phyloP scores from a whole-genome alignment of 2,329 filamentous ascomycete species.

The Thielaviopsis musarum region DNA sequence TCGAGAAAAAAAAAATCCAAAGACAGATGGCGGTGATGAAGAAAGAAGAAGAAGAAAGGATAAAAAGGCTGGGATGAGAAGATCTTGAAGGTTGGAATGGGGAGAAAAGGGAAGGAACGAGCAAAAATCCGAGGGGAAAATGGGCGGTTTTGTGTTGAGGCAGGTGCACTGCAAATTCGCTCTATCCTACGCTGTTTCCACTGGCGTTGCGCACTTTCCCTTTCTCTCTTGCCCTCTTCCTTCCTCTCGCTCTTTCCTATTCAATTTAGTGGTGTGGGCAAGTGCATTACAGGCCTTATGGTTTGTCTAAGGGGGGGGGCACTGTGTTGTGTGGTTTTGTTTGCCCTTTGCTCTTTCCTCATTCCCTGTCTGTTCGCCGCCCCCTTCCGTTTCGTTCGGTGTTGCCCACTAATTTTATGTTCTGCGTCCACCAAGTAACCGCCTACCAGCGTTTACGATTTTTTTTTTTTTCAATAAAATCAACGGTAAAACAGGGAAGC shows the following conservation, averaged over 20 bases:
- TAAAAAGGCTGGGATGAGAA: background rate
- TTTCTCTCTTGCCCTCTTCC: background rate
- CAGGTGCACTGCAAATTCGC: constrained; percentile 1
- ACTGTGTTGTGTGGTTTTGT: no score
- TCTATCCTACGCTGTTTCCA: constrained; percentile 1
- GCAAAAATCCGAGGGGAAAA: constrained; percentile 9
- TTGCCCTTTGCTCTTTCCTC: background rate
- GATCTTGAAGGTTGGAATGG: constrained; percentile 1
- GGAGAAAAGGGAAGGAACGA: constrained; percentile 4
- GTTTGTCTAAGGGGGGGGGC: background rate
- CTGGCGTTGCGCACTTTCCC: constrained; percentile 1
- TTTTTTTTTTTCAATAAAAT: background rate
- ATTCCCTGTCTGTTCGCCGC: background rate
- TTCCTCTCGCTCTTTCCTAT: background rate
- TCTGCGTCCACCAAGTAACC: background rate
- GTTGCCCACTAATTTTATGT: background rate
- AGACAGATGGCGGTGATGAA: background rate
- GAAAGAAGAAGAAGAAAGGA: background rate
- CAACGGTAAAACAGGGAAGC: background rate
- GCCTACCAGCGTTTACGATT: background rate
- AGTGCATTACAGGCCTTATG: background rate
- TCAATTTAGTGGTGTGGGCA: background rate
- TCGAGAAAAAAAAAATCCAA: background rate
- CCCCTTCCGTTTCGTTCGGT: background rate
- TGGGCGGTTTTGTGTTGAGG: constrained; percentile 4